phyloP scores from a whole-genome alignment of 2,329 filamentous ascomycete genomes.

The Fusarium sp. region DNA sequence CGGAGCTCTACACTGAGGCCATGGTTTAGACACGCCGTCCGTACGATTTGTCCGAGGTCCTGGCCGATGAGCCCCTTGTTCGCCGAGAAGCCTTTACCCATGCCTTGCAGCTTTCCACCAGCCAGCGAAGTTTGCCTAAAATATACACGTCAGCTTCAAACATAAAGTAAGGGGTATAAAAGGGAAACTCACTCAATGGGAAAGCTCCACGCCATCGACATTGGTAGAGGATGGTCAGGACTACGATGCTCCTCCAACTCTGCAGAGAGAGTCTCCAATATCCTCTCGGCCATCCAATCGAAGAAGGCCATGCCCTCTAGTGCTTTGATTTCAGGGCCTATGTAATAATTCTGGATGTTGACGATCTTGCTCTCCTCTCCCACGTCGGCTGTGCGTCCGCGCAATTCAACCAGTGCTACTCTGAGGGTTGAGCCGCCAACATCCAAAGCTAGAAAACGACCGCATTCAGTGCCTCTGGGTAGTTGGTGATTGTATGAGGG shows the following conservation, averaged over 20 bases:
- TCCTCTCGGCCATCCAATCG: constrained; percentile 74
- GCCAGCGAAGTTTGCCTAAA: constrained; percentile 72
- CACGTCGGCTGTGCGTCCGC: constrained; percentile 55
- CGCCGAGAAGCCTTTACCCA: constrained; percentile 76
- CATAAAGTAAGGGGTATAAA: neutral
- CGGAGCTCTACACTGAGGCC: constrained; percentile 67
- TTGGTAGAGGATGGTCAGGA: constrained; percentile 60
- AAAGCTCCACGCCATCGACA: constrained; percentile 77
- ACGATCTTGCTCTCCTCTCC: constrained; percentile 63
- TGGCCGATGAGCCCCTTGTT: constrained; percentile 68
- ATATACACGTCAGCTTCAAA: constrained; percentile 37
- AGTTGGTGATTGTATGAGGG: constrained; percentile 75
- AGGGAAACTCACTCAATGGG: constrained; percentile 71
- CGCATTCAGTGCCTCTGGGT: constrained; percentile 69
- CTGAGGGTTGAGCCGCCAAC: constrained; percentile 77
- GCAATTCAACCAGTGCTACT: constrained; percentile 72
- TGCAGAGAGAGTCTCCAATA: constrained; percentile 66
- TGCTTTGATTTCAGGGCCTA: constrained; percentile 66
- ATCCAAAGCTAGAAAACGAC: constrained; percentile 72
- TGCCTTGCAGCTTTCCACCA: constrained; percentile 68
- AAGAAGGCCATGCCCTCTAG: constrained; percentile 72
- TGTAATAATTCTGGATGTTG: constrained; percentile 67
- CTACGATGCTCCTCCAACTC: constrained; percentile 53
- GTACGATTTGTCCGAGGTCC: constrained; percentile 70
- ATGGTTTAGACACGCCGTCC: constrained; percentile 62